Evolutionary conservation across 257 asterid genomes (phyloP).

Genomic region (Pogostemon cablin): DNA sequence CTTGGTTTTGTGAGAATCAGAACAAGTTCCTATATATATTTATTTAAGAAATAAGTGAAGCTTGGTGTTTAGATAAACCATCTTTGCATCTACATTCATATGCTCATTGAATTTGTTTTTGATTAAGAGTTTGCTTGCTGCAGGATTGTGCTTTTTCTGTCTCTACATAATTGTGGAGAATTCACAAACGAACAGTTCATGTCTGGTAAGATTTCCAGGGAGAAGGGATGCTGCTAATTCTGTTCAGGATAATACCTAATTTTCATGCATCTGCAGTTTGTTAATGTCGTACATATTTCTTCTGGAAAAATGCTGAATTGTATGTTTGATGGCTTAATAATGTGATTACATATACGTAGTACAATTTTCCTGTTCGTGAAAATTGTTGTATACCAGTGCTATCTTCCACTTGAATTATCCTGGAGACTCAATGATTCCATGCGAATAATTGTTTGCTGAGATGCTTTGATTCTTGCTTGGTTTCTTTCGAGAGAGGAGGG

Average conservation of each 20-base stretch:
- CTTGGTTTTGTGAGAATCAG: too few species aligned
- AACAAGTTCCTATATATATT: too few species aligned
- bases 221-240: conserved; percentile 52
- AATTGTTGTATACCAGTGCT: conserved; percentile 25
- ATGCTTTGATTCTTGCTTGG: too few species aligned
- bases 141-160: conserved; percentile 87
- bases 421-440: conserved; percentile 6
- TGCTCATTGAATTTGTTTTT: neutral
- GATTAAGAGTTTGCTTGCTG: conserved; percentile 23
- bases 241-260: conserved; percentile 44
- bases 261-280: conserved; percentile 16
- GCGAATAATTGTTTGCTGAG: conserved; percentile 1
- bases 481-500: too few species aligned
- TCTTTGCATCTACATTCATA: neutral
- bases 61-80: too few species aligned
- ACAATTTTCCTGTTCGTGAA: neutral
- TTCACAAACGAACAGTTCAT: conserved; percentile 43
- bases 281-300: too few species aligned
- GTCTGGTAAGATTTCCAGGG: conserved; percentile 48
- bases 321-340: neutral
- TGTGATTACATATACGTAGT: conserved; percentile 16
- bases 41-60: too few species aligned
- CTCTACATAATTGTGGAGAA: conserved; percentile 60
- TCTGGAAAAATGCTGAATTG: too few species aligned
- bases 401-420: conserved; percentile 17